Base-by-base conservation (phyloP, 371 early-diverging fungal genomes). In the Paraphysoderma sedebokerense region DNA sequence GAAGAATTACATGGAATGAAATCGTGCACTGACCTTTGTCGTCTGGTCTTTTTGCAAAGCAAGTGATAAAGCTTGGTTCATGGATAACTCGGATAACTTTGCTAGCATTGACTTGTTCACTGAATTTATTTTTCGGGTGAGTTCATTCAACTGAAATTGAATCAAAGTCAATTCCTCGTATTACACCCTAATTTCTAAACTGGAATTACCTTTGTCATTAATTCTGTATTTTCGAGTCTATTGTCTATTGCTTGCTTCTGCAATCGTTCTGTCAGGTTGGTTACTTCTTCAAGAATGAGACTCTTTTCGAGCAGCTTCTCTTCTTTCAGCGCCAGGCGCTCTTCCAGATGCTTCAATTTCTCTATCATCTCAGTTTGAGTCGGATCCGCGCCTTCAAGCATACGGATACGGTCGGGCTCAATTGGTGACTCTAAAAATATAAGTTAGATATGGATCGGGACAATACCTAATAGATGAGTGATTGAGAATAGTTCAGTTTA, bases 261-360 rank as follows among this genome's bases (percentile, higher is more conserved):
- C 15, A 72, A 47, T 13, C 74, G 50, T 11, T 54, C 49, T 0
- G 63, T 64, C 17, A 73, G 54, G 0, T 59, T 56, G 12, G 55
- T 56, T 4, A 72, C 61, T 50, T 73, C 72, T 37, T 63, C 67
- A 7, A 68, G 53, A 27, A 70, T 53, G 27, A 73, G 53, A 47
- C 72, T 68, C 46, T 72, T 72, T 53, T 73, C 74, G 11, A 73
- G 42, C 26, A 73, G 46, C 20, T 54, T 52, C 40, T 72, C 70
- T 65, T 73, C 74, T 40, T 62, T 71, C 40, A 62, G 60, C 9
- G 68, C 67, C 23, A 73, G 51, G 46, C 57, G 31, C 47, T 54
- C 57, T 44, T 73, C 74, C 37, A 73, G 28, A 13, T 53, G 48
- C 19, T 56, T 51, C 26, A 73, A 65, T 37, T 64, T 65, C 34